Base-by-base conservation (phyloP, 768 basidiomycete genomes). In the Serpula lacrymans region DNA sequence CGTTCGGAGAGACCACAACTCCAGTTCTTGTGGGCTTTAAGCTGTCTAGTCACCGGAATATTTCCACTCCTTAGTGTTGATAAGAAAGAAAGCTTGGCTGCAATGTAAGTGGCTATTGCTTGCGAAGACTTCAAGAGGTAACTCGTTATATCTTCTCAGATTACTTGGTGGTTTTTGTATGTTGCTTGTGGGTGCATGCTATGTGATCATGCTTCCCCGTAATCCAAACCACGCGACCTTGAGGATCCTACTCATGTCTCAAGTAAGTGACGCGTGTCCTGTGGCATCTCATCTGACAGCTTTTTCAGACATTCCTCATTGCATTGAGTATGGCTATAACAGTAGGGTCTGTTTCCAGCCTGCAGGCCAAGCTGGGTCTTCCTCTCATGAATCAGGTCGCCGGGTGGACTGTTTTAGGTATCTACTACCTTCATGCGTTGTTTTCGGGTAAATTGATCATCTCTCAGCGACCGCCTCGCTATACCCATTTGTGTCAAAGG, bases 1-100 rank as follows among this genome's bases (percentile, higher is more conserved):
- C 50, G 64, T 12, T 31, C 48, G 25, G 33, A 51, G 49, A 44
- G 63, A 12, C 25, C 48, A 62, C 34, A 34, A 6, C 52, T 70
- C 22, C 42, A 63, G 1, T 26, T 55, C 1, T 42, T 51, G 1
- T 89, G 84, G 84, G 51, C 55, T 2, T 14, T 53, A 12, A 65
- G 70, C 5, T 88, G 82, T 54, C 47, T 77, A 1, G 47, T 67
- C n/a, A 76, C 75, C 1, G 75, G 74, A 0, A 49, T 87, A 3
- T 92, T 91, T 51, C 88, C 88, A 0, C 55, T 86, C 20, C 69
- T 90, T 20, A 65, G 76, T 6, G 84, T 90, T 3, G 80, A 90
- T 43, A 85, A 87, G 54, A 62, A 65, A 17, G 89, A 91, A 60
- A 79, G 65, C 45, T 42, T 84, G 16, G 18, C 51, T 1, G 53